phyloP scores from a whole-genome alignment of 2,329 filamentous ascomycete species.

The Diplodia mutila region DNA sequence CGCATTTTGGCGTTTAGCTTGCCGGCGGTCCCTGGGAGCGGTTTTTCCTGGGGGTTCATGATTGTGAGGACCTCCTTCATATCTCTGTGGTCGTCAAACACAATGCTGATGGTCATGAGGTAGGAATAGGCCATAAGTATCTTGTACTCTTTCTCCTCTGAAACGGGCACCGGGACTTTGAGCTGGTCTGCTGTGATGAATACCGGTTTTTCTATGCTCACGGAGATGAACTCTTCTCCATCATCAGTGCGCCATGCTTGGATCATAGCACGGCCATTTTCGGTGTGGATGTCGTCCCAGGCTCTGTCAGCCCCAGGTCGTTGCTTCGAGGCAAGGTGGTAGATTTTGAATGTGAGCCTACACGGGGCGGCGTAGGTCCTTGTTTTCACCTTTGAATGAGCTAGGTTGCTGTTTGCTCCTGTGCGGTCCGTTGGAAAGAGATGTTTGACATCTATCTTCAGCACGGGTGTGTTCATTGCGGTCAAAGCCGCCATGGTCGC shows the following conservation, averaged over 20 bases:
- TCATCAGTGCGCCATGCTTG: not conserved
- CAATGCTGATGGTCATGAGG: slow-evolving; percentile 28
- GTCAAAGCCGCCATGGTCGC: slow-evolving; percentile 35
- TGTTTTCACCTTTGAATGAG: not conserved
- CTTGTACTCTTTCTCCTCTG: not conserved
- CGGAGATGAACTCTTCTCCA: slow-evolving; percentile 4
- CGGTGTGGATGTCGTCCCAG: slow-evolving; percentile 34
- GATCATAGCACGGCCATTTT: slow-evolving; percentile 29
- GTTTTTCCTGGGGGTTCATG: slow-evolving; percentile 29
- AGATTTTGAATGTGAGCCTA: slow-evolving; percentile 26
- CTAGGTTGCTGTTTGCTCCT: not conserved
- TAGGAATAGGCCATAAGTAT: not conserved
- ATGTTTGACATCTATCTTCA: slow-evolving; percentile 29
- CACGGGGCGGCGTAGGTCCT: not conserved
- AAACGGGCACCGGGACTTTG: not conserved
- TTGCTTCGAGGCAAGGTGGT: slow-evolving; percentile 32
- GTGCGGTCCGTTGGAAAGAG: not conserved
- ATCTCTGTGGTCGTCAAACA: slow-evolving; percentile 36
- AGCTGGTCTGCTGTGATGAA: slow-evolving; percentile 32
- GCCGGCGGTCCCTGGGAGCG: not conserved
- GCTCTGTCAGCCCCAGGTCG: not conserved
- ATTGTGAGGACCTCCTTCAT: slow-evolving; percentile 34
- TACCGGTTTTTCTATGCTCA: slow-evolving; percentile 26
- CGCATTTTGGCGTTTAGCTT: slow-evolving; percentile 31
- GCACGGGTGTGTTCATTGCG: slow-evolving; percentile 23